Evolutionary conservation across 805 yeast species (phyloP), one percentile per base, ranked within the genome.

Genomic region (Pichia ethanolica): DNA sequence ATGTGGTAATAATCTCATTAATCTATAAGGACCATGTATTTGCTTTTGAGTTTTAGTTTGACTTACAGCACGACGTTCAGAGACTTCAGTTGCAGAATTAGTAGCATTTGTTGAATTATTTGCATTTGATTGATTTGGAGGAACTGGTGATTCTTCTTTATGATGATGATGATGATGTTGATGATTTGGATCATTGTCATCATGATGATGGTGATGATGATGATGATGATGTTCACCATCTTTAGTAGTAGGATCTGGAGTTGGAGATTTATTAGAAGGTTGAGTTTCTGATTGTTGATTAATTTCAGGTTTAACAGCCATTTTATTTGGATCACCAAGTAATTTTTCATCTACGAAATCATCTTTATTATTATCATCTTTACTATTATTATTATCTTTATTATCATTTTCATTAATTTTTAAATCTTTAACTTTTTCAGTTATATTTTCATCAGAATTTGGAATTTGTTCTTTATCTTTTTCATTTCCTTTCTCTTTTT

Each of bases 1-100:
- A 64, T 86, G 95, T 5, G 95, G 95, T 36, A 86, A 67, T 45
- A 86, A 69, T 67, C 95, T 77, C 83, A 86, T 79, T 55, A 86
- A 69, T 62, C 95, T 72, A 67, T 86, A 86, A 10, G 93, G 91
- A 7, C 95, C 95, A 59, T 85, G 89, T 27, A 85, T 79, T 53
- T 81, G 82, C 56, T 78, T 79, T 57, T 66, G 69, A 35, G 70
- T 57, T 55, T 74, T 71, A n/a, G 59, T 49, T 39, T 57, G 44
- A 27, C 60, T 37, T 5, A 61, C 56, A 35, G 67, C 69, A 42
- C 70, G 62, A 34, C 68, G 62, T 52, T 68, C 72, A 7, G 71
- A 70, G 36, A 56, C 59, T 49, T 60, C 67, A 7, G 37, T 42
- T 9, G 49, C 38, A 10, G 39, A 42, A 10, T 47, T 26, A 13